Percentiles rank a stretch among this genome's conserved stretches.
phyloP scores from a whole-genome alignment of 169 alveolate genomes.

The Plasmodium knowlesi region DNA sequence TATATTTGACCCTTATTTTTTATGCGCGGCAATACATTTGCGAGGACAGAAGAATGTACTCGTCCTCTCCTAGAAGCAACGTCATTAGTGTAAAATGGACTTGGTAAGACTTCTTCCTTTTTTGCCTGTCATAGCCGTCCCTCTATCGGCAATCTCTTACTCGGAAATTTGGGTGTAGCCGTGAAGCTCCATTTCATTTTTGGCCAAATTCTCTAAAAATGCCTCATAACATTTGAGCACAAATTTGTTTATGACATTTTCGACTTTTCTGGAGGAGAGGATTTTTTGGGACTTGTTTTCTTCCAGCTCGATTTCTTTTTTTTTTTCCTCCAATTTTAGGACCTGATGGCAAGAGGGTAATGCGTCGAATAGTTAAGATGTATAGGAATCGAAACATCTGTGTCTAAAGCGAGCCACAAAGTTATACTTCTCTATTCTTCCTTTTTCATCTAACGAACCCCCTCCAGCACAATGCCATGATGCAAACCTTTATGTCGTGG shows the following conservation, averaged over 20 bases:
- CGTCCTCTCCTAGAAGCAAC: background rate
- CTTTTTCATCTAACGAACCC: background rate
- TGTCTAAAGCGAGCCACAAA: background rate
- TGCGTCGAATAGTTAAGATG: background rate
- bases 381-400: background rate
- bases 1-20: background rate
- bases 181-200: slow-evolving; percentile 30
- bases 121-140: background rate
- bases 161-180: background rate
- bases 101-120: background rate
- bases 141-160: background rate
- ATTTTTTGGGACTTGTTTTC: slow-evolving; percentile 34
- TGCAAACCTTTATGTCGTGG: slow-evolving; percentile 60
- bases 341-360: background rate
- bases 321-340: slow-evolving; percentile 52
- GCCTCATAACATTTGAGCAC: slow-evolving; percentile 53
- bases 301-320: slow-evolving; percentile 59
- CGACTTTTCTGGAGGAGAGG: slow-evolving; percentile 42
- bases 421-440: background rate
- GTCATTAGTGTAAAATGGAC: background rate
- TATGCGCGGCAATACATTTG: background rate
- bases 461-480: background rate
- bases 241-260: slow-evolving; percentile 52
- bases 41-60: background rate
- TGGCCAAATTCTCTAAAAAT: slow-evolving; percentile 17